Evolutionary conservation across 2,329 filamentous ascomycete genomes (phyloP), one percentile per base, ranked within the genome.

Genomic region (Colletotrichum musae): DNA sequence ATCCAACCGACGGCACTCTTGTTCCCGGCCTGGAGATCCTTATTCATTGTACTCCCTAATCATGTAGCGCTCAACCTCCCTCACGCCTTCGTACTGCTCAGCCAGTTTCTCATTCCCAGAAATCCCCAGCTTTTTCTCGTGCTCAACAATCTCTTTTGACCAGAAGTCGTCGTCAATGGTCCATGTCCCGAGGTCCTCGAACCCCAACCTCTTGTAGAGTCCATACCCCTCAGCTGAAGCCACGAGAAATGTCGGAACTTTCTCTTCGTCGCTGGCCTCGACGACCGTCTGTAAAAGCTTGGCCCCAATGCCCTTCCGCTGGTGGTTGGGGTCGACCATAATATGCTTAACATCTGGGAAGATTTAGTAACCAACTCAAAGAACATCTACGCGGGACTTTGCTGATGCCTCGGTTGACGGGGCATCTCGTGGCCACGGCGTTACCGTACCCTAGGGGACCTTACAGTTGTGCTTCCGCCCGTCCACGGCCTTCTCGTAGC

Each of bases 281-380:
- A 72, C n/a, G 5, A 68, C 71, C 6, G 47, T 53, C 6, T 32
- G 28, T 3, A 75, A 68, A 12, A 76, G 52, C 24, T 61, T 60
- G 6, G 43, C 32, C 12, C 74, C 71, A 1, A 74, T 62, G 18
- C 73, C 73, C 6, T 58, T 68, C 10, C 72, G 65, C 53, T 77
- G 74, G 26, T 74, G 56, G 15, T 48, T 15, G 2, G 75, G 73
- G 16, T 72, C 65, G 7, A 75, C 62, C 73, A 74, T 76, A 18
- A 74, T 64, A n/a, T 72, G 72, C 18, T 71, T 70, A 18, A 74
- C 60, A 52, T 71, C 72, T 75, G 16, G 36, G 10, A 24, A 10
- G 15, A 12, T 26, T 71, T 43, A 62, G 64, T 53, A 63, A 36
- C 18, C 47, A 12, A 50, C 47, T 32, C 21, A 9, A 13, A 18